Base-by-base conservation (phyloP, 2,329 filamentous ascomycete species). In the Alternaria sp. region DNA sequence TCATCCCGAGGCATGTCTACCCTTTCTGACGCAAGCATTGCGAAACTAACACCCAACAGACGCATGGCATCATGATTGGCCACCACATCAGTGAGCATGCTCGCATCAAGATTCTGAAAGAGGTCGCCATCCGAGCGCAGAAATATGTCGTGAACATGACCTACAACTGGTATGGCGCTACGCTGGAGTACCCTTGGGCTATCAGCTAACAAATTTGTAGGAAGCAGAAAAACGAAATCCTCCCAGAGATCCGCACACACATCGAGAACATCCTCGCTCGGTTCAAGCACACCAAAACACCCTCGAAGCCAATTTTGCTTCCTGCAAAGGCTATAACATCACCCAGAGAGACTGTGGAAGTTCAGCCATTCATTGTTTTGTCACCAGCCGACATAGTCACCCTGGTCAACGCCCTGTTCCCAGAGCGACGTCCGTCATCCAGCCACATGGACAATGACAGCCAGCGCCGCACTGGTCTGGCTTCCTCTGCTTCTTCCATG, bases 21-120 rank as follows among this genome's bases (percentile, higher is more conserved):
- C 21, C 19, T 54, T 65, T 61, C 21, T 54, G 23, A 28, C 40
- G 30, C 28, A 28, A 60, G 21, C n/a, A 65, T 77, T 30, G 23
- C 4, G 15, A 19, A 15, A 68, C 82, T 82, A 68, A 83, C 75
- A 47, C 56, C 19, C 7, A 17, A 51, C 70, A 89, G 87, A 84
- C 83, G 17, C 84, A 87, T 62, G 86, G 86, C 52, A 83, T 89
- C 66, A 90, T 98, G 83, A 87, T 93, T 60, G 93, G 97, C 73
- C 95, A 97, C 78, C 93, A 97, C 81, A 93, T 98, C 72, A 94
- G 92, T 54, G 93, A 96, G 70, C 93, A 95, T 80, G 93, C 93
- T 45, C 89, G 96, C 46, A 92, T 97, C 74, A 94, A 85, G 67
- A 86, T 90, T 52, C 81, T 89, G 61, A 86, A 86, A 65, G 91